Base-by-base conservation (phyloP, 192 early-diverging fungal species). In the Gonapodya sp. region DNA sequence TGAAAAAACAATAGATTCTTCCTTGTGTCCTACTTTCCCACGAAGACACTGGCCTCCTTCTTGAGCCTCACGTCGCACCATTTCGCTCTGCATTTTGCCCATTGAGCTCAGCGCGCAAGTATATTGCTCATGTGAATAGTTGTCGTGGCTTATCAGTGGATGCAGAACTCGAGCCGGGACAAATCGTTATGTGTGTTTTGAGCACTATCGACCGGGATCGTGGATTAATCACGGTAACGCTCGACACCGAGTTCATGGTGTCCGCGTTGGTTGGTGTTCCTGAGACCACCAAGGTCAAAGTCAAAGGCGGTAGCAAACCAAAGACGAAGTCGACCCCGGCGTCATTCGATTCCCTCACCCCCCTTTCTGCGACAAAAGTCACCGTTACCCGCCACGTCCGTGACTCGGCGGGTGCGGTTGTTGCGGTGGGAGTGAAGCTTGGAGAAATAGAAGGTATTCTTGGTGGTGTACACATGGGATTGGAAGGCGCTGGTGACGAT, bases 1-100 rank as follows among this genome's bases (percentile, higher is more conserved):
- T 24, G 80, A 35, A 37, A 75, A 18, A 36, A 35, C 75, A 77
- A 36, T 30, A 73, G 89, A 74, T 90, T 31, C 37, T 97, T 79
- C 83, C 91, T 31, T 93, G 90, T 73, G 86, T 90, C 33, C 90
- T 98, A 31, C 84, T 91, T 79, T 94, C 93, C 82, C 88, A 94
- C 0, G 96, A 98, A 86, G 97, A 98, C 86, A 95, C 95, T 8
- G 46, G 46, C 8, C 8, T 64, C 46, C 46, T 64, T 64, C 24
- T 64, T 8, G 46, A 64, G 46, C 46, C 46, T 8, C 24, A 8
- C 8, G 8, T 64, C 24, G 46, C 8, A 24, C 24, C 46, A 16
- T 64, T 64, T 64, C 46, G 46, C 24, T 64, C 46, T 24, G 46
- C 46, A 64, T 64, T 64, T 24, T 64, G 46, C 24, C 46, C 46